Evolutionary conservation across 164 flowering plant genomes (phyloP).

Genomic region (Euptelea pleiosperma): DNA sequence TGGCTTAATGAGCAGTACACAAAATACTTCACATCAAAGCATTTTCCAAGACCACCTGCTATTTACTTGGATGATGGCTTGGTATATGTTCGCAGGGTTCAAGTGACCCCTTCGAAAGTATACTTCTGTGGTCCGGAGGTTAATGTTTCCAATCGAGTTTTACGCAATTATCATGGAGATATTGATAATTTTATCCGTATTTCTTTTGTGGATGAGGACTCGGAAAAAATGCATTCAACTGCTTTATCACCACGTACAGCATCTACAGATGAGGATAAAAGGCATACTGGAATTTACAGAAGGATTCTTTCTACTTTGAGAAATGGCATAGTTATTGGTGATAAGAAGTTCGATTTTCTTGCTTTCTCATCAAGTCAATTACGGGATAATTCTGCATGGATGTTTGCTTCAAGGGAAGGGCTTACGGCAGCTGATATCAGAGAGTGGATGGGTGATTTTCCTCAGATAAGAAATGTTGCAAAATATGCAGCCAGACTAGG

Average conservation of each 20-base stretch:
- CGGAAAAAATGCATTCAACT: constrained; percentile 53
- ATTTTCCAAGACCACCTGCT: constrained; percentile 28
- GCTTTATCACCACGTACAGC: constrained; percentile 44
- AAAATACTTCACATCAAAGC: constrained; percentile 21
- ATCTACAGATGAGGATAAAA: constrained; percentile 17
- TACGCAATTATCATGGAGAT: constrained; percentile 42
- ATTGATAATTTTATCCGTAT: constrained; percentile 75
- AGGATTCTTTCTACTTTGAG: constrained; percentile 54
- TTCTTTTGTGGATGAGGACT: constrained; percentile 80
- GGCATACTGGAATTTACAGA: constrained; percentile 44
- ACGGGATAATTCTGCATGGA: constrained; percentile 78
- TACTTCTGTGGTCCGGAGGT: constrained; percentile 81
- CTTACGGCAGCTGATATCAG: constrained; percentile 61
- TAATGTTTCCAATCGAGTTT: constrained; percentile 72
- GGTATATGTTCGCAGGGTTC: constrained; percentile 70
- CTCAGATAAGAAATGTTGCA: constrained; percentile 67
- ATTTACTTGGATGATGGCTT: constrained; percentile 59
- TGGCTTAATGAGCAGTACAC: constrained; percentile 56
- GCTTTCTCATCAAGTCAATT: constrained; percentile 90
- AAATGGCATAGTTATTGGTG: constrained; percentile 64
- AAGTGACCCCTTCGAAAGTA: constrained; percentile 69
- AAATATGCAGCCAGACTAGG: constrained; percentile 93
- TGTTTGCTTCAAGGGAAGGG: constrained; percentile 68
- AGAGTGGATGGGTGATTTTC: constrained; percentile 77
- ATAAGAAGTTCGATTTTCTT: constrained; percentile 79